Evolutionary conservation across 176 grass and related monocot species (phyloP), one percentile per base, ranked within the genome.

Genomic region (Areca catechu): DNA sequence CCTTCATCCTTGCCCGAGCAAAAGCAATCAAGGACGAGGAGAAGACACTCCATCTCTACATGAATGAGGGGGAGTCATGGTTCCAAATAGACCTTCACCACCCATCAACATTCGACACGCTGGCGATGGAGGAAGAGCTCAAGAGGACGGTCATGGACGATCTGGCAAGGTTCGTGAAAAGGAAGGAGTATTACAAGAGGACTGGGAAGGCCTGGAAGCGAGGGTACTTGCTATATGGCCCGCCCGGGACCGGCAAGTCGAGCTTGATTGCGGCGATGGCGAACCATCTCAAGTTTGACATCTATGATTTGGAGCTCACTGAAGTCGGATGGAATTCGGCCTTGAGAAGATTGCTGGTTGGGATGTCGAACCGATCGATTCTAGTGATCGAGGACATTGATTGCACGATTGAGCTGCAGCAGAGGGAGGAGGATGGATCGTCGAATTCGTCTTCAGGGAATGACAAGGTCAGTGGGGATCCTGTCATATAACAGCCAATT

Each of bases 341-440:
- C 3, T 80, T 95, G 2, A 64, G 86, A 24, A 53, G 77, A 48
- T 50, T 95, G 74, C 66, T 95, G 58, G 78, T 89, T 7, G 72
- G 79, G 20, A 90, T 95, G 86, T 77, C 67, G 30, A 90, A 86
- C 71, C 55, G 68, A 7, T 87, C 91, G 53, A 95, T 95, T 63
- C 82, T 95, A 19, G 85, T 96, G 15, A 81, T 96, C 16, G 83
- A 96, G 76, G 91, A 96, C 53, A 96, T 96, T 18, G 91, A 96
- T 58, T 96, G 86, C 60, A 66, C 77, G 10, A 19, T 96, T 12
- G 71, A 96, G 0, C 73, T 96, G 56, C 71, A 96, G n/a, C 74
- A 85, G 5, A 53, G 77, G 65, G 67, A 89, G 4, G 76, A 71
- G 24, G 61, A 24, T 0, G 82, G 78, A 23, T 19, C 3, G 0